These are phyloP conservation scores for Mycena sp. DNA, from an alignment of 1,284 basidiomycete species.

Conservation along the genomic window DNA sequence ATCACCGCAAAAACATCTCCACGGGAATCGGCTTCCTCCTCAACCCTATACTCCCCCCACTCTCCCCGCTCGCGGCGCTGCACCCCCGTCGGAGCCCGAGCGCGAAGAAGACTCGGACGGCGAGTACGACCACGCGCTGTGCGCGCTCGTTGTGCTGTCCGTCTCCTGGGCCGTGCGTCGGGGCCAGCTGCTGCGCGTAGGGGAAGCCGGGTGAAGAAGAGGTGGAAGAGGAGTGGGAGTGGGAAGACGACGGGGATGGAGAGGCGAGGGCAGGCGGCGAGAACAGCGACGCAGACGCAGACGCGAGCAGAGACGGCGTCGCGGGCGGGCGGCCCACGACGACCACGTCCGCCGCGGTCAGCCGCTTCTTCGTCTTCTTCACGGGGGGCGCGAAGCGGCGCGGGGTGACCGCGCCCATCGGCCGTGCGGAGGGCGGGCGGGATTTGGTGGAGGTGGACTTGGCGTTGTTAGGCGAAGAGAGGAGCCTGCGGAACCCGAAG, in stretches of 20 bases:
- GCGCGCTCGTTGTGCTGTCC: too few relatives aligned
- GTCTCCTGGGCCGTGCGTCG: too few relatives aligned
- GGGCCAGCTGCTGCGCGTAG: too few relatives aligned
- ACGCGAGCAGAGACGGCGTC: background rate
- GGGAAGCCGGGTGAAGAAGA: slow-evolving; percentile 3
- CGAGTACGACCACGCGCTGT: background rate
- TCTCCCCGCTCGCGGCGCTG: too few relatives aligned
- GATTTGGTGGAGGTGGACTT: too few relatives aligned
- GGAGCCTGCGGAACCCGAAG: slow-evolving; percentile 41
- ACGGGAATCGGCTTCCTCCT: slow-evolving; percentile 71
- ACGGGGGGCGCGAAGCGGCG: too few relatives aligned
- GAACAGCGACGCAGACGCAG: background rate
- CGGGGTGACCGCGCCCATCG: slow-evolving; percentile 1
- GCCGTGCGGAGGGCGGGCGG: too few relatives aligned
- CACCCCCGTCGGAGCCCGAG: too few relatives aligned
- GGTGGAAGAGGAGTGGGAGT: background rate
- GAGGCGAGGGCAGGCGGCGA: too few relatives aligned
- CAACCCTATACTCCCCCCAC: slow-evolving; percentile 51
- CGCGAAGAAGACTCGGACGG: too few relatives aligned
- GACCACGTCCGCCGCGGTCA: slow-evolving; percentile 18
- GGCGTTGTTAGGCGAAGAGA: too few relatives aligned
- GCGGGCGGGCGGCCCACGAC: slow-evolving; percentile 2
- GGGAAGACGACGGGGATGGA: too few relatives aligned
- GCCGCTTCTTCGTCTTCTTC: slow-evolving; percentile 2
- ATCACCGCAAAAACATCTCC: slow-evolving; percentile 61